Evolutionary conservation across 306 rosid genomes (phyloP).

Genomic region (Delonix regia): DNA sequence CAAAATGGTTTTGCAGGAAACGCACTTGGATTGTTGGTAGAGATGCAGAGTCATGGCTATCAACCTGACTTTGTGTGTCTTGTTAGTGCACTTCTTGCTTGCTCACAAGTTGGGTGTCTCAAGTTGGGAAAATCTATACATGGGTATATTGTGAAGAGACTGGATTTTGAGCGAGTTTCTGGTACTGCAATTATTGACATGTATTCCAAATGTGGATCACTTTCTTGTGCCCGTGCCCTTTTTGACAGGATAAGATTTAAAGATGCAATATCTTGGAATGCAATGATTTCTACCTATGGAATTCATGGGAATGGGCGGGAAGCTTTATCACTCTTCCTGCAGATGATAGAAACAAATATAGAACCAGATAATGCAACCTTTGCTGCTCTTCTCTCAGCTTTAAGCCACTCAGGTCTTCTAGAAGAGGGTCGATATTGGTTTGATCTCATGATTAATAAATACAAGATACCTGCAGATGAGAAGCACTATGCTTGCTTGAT

Average conservation of each 20-base stretch:
- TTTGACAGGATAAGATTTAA: slow-evolving; percentile 41
- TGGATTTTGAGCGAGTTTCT: slow-evolving; percentile 37
- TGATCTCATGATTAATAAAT: slow-evolving; percentile 37
- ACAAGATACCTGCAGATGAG: slow-evolving; percentile 44
- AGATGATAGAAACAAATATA: slow-evolving; percentile 37
- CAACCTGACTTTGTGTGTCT: slow-evolving; percentile 44
- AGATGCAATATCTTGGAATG: slow-evolving; percentile 52
- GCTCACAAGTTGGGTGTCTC: slow-evolving; percentile 47
- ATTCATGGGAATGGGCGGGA: slow-evolving; percentile 51
- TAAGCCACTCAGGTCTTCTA: slow-evolving; percentile 56
- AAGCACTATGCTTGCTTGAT: slow-evolving; percentile 58
- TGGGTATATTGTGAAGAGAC: slow-evolving; percentile 42
- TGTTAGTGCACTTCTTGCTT: slow-evolving; percentile 47
- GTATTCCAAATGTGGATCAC: slow-evolving; percentile 58
- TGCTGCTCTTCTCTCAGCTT: slow-evolving; percentile 55
- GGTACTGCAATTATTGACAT: slow-evolving; percentile 53
- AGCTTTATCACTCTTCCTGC: slow-evolving; percentile 49
- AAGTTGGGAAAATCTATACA: slow-evolving; percentile 54
- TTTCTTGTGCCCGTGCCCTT: slow-evolving; percentile 42
- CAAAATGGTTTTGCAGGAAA: slow-evolving; percentile 49
- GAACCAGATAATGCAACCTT: slow-evolving; percentile 59
- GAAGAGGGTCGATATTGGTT: slow-evolving; percentile 54
- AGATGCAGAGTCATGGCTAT: slow-evolving; percentile 47
- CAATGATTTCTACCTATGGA: slow-evolving; percentile 53
- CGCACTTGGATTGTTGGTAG: slow-evolving; percentile 42